Base-by-base conservation (phyloP, 805 yeast genomes). In the Suhomyces vadensis region DNA sequence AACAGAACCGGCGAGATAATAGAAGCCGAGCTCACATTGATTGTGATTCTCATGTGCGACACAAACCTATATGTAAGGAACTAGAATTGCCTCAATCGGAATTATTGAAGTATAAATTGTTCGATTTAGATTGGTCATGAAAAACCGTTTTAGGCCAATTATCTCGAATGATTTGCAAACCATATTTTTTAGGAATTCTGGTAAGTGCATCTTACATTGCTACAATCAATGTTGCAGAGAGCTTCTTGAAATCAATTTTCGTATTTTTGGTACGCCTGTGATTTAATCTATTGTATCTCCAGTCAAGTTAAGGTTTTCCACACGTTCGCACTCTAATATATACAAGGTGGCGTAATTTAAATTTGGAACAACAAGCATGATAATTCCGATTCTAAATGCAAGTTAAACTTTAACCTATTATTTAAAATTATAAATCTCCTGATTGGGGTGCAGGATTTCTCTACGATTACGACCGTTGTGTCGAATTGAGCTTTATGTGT, bases 51-150 rank as follows among this genome's bases (percentile, higher is more conserved):
- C 16, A 13, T n/a, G 33, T 29, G 33, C 33, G 33, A 29, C 33
- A 10, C 42, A 39, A 27, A 6, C 13, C 21, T 5, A 22, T 23
- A 40, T 40, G 43, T 33, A 40, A 40, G 43, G 43, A 31, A 40
- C 43, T 40, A 17, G 24, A 40, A 11, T 22, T 21, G 7, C 39
- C 37, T 7, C 11, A 37, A 39, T 13, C 21, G 25, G 29, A 3
- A 17, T 19, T 23, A 14, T 33, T 33, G 24, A 19, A 17, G 33
- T 20, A 29, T 5, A 1, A n/a, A 8, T 16, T 29, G 33, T 29
- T 29, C 33, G 33, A n/a, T n/a, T n/a, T n/a, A n/a, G n/a, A n/a
- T n/a, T n/a, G n/a, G n/a, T n/a, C n/a, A n/a, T n/a, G n/a, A n/a
- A n/a, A n/a, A n/a, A n/a, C n/a, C n/a, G n/a, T n/a, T n/a, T n/a